Conservation (phyloP, 176 grass and related monocot species). For the Lolium multiflorum region DNA sequence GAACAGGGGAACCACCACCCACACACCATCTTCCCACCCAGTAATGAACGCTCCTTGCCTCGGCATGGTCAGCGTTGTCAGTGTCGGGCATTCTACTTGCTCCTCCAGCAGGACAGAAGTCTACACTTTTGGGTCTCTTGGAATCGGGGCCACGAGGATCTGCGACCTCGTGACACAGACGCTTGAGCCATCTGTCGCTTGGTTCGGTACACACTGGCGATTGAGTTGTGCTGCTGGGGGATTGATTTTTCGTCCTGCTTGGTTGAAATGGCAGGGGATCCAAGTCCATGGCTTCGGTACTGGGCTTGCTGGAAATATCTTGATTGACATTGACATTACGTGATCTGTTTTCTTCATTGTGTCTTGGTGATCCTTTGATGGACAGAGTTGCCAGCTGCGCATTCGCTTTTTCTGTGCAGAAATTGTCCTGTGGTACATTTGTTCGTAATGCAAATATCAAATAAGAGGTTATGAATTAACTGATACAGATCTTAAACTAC, state of each 20-base stretch:
- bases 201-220: not conserved
- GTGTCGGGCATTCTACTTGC: not conserved
- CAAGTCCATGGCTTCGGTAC: conserved; percentile 38
- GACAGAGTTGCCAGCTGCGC: conserved; percentile 13
- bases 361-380: not conserved
- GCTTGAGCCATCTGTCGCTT: conserved; percentile 67
- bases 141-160: conserved; percentile 35
- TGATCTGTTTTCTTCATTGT: conserved; percentile 24
- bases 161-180: conserved; percentile 37
- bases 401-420: not conserved
- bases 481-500: not conserved
- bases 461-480: not conserved
- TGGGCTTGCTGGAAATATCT: conserved; percentile 26
- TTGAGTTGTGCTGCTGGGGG: conserved; percentile 1
- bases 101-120: conserved; percentile 16
- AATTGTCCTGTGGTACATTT: conserved; percentile 35
- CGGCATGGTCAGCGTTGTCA: not conserved
- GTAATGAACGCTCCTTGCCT: conserved; percentile 40
- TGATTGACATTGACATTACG: conserved; percentile 18
- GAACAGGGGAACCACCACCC: conserved; percentile 8
- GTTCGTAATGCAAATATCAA: conserved; percentile 22
- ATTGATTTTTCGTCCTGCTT: conserved; percentile 42
- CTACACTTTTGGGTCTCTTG: conserved; percentile 46
- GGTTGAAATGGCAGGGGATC: conserved; percentile 38
- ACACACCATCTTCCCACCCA: conserved; percentile 74